These are phyloP conservation scores for Colletotrichum karsti DNA, from an alignment of 2,329 filamentous ascomycete species.

Conservation along the genomic window DNA sequence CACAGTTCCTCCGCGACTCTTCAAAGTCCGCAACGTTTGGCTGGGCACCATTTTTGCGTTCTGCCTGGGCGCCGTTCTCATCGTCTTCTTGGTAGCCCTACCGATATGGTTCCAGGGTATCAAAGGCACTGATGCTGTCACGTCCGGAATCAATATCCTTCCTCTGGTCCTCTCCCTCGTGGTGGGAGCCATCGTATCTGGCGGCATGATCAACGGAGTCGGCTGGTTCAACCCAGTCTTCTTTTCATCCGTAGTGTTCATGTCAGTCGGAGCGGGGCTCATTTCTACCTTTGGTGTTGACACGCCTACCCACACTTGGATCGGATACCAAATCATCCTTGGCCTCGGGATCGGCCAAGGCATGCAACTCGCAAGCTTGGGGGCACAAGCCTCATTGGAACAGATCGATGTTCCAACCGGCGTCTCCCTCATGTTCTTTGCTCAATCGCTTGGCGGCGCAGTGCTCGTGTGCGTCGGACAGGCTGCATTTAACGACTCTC, in stretches of 20 bases:
- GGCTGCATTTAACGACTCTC: conserved; percentile 57
- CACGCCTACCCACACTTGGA: conserved; percentile 26
- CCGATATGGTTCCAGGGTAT: conserved; percentile 45
- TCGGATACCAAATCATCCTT: conserved; percentile 34
- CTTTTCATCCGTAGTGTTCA: conserved; percentile 43
- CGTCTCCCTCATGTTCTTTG: conserved; percentile 53
- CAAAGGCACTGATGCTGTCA: conserved; percentile 38
- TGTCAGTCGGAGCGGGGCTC: conserved; percentile 37
- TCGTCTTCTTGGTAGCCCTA: conserved; percentile 41
- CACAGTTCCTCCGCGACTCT: conserved; percentile 43
- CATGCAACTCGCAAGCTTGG: conserved; percentile 53
- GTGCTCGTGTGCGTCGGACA: conserved; percentile 61
- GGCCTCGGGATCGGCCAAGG: conserved; percentile 37
- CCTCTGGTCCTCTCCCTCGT: conserved; percentile 40
- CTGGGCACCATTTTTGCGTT: conserved; percentile 32
- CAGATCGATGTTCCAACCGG: conserved; percentile 53
- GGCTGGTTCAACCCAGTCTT: conserved; percentile 50
- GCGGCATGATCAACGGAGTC: conserved; percentile 36
- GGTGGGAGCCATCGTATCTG: conserved; percentile 35
- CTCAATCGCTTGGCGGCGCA: conserved; percentile 50
- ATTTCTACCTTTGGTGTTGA: conserved; percentile 12
- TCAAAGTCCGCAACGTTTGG: conserved; percentile 38
- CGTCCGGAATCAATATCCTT: conserved; percentile 42
- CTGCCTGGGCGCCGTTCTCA: conserved; percentile 35
- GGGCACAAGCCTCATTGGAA: conserved; percentile 51